Percentiles rank a stretch among this genome's conserved stretches.
Conservation (phyloP, 139 green algal species). For the Ettlia oleoabundans region DNA sequence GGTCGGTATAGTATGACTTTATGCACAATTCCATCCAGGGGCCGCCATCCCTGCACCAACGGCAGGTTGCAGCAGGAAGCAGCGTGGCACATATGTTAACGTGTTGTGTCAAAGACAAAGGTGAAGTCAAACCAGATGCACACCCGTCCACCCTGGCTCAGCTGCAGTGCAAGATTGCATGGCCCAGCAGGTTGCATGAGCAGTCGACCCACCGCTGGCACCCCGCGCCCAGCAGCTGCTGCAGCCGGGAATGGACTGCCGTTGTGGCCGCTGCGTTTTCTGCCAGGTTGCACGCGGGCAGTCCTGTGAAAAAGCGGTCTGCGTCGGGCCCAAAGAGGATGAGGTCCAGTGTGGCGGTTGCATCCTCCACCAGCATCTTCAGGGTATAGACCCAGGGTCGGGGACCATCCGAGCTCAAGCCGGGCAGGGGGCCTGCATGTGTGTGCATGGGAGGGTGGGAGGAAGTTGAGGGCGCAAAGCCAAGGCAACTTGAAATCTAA, state of each 20-base stretch:
- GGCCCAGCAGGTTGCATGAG: neutral
- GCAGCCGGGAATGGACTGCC: neutral
- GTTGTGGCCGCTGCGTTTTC: neutral
- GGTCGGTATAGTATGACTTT: constrained; percentile 22
- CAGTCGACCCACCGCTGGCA: constrained; percentile 1
- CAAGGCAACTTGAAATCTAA: too few species aligned
- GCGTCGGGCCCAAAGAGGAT: constrained; percentile 45
- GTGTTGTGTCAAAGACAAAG: neutral
- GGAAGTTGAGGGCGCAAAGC: too few species aligned
- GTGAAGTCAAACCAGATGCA: too few species aligned
- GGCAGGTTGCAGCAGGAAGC: neutral
- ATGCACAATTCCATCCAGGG: constrained; percentile 45
- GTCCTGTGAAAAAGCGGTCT: constrained; percentile 40
- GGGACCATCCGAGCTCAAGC: too few species aligned
- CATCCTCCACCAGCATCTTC: constrained; percentile 47
- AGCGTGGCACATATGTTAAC: neutral
- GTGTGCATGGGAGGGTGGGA: too few species aligned
- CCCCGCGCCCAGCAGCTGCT: constrained; percentile 19
- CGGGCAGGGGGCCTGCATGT: too few species aligned
- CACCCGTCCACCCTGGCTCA: too few species aligned
- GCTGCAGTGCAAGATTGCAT: neutral
- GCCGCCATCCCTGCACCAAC: constrained; percentile 10
- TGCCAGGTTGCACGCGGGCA: neutral
- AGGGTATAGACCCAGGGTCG: constrained; percentile 32
- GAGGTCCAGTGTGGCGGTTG: constrained; percentile 45